These are phyloP conservation scores for Trichophyton rubrum DNA, from an alignment of 2,329 filamentous ascomycete genomes.

Conservation along the genomic window DNA sequence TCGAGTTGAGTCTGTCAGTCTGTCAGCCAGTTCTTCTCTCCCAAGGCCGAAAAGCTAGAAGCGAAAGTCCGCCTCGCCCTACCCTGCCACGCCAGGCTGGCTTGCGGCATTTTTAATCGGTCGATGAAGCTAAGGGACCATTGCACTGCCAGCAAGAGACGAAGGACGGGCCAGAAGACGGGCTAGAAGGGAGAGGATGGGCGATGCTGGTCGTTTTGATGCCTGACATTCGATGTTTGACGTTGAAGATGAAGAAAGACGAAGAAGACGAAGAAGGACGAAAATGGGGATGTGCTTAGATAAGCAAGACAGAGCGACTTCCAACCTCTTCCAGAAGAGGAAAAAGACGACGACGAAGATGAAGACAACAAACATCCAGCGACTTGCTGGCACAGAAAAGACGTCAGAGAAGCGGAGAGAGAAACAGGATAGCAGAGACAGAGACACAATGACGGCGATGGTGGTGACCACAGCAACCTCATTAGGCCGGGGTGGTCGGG, in stretches of 20 bases:
- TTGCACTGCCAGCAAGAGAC: neutral
- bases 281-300: neutral
- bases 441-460: neutral
- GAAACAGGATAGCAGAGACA: neutral
- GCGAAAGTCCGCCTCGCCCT: neutral
- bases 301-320: neutral
- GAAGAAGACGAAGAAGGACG: neutral
- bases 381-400: neutral
- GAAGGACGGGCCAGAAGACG: neutral
- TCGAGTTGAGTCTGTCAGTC: neutral
- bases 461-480: neutral
- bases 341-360: neutral
- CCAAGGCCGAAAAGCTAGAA: neutral
- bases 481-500: neutral
- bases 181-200: neutral
- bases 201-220: neutral
- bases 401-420: neutral
- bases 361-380: neutral
- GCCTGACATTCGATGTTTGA: neutral
- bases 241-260: neutral
- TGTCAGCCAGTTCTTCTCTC: neutral
- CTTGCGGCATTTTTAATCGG: neutral
- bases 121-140: neutral
- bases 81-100: slow-evolving; percentile 1
- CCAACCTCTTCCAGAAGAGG: neutral